Base-by-base conservation (phyloP, 2,329 filamentous ascomycete genomes). In the Alternaria conjuncta region DNA sequence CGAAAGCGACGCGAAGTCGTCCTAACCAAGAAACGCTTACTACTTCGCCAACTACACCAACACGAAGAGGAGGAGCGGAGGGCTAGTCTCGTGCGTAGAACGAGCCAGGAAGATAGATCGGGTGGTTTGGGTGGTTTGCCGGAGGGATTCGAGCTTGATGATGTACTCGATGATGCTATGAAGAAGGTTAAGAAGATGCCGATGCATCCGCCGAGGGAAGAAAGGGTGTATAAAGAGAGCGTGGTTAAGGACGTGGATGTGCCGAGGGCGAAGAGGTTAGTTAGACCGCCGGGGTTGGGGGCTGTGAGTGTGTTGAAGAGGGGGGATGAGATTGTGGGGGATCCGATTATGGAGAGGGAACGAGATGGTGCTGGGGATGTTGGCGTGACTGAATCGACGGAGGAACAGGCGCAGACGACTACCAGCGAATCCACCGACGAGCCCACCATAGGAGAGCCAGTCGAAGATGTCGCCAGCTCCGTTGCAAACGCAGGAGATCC, bases 81-180 rank as follows among this genome's bases (percentile, higher is more conserved):
- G n/a, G 45, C 55, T 1, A 50, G n/a, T n/a, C 46, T 32, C 1
- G 9, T 45, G 2, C 5, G 5, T 0, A 63, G 15, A 20, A 4
- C 26, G 4, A n/a, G n/a, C n/a, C n/a, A n/a, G n/a, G n/a, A n/a
- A n/a, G n/a, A n/a, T n/a, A n/a, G n/a, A n/a, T n/a, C n/a, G n/a
- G n/a, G n/a, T n/a, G n/a, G n/a, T n/a, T n/a, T n/a, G n/a, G 30
- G 1, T 8, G 30, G 13, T 7, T 9, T 36, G 32, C 1, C 32
- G 32, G 13, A 36, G 1, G 8, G 9, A 3, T 8, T 43, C 6
- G 30, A 30, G 25, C 21, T 66, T 15, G 57, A 58, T 25, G 32
- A 51, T 9, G 53, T 66, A 9, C 28, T 66, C 3, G 30, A 59
- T 20, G 21, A 61, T 12, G 64, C 64, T 3, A 3, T 66, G 15